Evolutionary conservation across 768 basidiomycete species (phyloP).

Genomic region (Tephrocybe sp.): DNA sequence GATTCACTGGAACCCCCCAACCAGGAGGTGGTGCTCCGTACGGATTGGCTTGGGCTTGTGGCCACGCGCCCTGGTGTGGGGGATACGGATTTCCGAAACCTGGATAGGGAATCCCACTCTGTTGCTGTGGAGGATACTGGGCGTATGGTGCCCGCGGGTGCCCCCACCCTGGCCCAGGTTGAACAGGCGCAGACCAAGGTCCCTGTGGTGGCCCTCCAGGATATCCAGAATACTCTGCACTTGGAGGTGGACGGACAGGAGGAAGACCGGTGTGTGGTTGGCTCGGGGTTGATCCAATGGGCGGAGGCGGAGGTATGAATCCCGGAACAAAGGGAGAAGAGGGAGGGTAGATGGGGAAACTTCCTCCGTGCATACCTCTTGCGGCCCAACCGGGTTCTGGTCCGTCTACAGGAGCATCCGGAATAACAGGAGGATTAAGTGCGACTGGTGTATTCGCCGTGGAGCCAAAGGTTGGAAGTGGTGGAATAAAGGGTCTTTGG

Average conservation of each 20-base stretch:
- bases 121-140: slow-evolving; percentile 1
- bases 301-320: neutral
- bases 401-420: neutral
- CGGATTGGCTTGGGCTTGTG: neutral
- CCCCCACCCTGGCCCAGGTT: neutral
- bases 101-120: slow-evolving; percentile 1
- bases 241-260: neutral
- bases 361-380: slow-evolving; percentile 2
- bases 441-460: neutral
- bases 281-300: too few species aligned
- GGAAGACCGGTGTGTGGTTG: neutral
- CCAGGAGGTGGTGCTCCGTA: neutral
- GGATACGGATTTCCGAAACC: neutral
- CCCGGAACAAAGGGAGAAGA: slow-evolving; percentile 3
- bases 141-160: neutral
- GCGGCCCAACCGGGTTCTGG: slow-evolving; percentile 1
- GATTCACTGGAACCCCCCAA: neutral
- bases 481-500: slow-evolving; percentile 6
- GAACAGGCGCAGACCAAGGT: slow-evolving; percentile 4
- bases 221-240: neutral
- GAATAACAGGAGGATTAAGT: slow-evolving; percentile 5
- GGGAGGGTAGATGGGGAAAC: neutral
- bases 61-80: slow-evolving; percentile 6
- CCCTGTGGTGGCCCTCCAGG: neutral
- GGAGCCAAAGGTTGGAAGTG: neutral